Base-by-base conservation (phyloP, 2,329 filamentous ascomycete genomes). In the Penicillium sp. region DNA sequence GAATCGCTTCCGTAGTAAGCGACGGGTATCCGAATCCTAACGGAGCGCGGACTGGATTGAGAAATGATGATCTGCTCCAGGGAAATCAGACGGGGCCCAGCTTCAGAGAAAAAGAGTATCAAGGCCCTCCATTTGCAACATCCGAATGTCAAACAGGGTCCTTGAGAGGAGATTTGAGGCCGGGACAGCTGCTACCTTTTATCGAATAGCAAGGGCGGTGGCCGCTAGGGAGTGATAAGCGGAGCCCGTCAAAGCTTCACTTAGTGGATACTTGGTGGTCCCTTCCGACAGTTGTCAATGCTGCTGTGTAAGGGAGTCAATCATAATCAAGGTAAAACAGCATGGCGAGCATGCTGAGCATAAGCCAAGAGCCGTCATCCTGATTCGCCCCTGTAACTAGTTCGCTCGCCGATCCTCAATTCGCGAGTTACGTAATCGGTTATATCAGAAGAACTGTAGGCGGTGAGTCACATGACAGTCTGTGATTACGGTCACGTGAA, bases 1-100 rank as follows among this genome's bases (percentile, higher is more conserved):
- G 33, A 70, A 55, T 24, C 61, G 60, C 42, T 66, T 62, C 47
- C 66, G 66, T 45, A 69, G 52, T 29, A 65, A 65, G 44, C 61
- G 63, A 50, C 47, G 50, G 42, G 59, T 52, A 23, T 61, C 62
- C 13, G 53, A 42, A 41, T 61, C 59, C 33, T 50, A 46, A 20
- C 46, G 56, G 27, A 53, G 54, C 23, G 42, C n/a, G 58, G 52
- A 40, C 59, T 60, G 27, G 61, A 60, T 65, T 62, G 7, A 41
- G 66, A 54, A 64, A 69, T 66, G 18, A 35, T 49, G 44, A 6
- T 57, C 35, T 38, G 39, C n/a, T 32, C 47, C 39, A 44, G 27
- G 25, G n/a, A 15, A 32, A 39, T 45, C 28, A 40, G 42, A 28
- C 27, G 33, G 28, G 33, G 43, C 15, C 40, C 38, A 10, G 25